Conservation (phyloP, 208 protist species). For the Phytomonas francai region DNA sequence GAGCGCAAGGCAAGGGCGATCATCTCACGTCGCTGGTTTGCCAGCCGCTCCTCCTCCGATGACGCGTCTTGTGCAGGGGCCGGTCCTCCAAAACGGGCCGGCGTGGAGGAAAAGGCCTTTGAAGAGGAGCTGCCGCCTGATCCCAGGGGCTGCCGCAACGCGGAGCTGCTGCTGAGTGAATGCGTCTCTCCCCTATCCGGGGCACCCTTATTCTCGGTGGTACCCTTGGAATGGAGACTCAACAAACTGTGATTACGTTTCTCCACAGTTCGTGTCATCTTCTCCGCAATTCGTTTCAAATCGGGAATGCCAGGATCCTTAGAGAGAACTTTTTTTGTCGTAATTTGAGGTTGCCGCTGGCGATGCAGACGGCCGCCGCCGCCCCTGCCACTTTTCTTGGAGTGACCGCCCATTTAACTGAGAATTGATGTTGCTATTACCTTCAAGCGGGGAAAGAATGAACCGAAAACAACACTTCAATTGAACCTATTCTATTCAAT, state of each 20-base stretch:
- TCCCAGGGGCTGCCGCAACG: slow-evolving; percentile 10
- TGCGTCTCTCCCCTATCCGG: not conserved
- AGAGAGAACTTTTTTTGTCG: slow-evolving; percentile 41
- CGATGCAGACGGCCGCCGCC: slow-evolving; percentile 20
- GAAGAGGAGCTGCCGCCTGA: not conserved
- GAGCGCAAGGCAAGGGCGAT: slow-evolving; percentile 56
- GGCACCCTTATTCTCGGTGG: slow-evolving; percentile 2
- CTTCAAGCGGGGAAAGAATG: not conserved
- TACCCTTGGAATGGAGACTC: slow-evolving; percentile 26
- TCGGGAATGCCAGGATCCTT: slow-evolving; percentile 80
- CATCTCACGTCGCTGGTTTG: slow-evolving; percentile 59
- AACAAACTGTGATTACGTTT: slow-evolving; percentile 62
- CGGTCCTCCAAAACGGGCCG: too few species aligned
- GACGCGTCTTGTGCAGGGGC: not conserved
- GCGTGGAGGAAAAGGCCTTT: not conserved
- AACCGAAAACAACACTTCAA: not conserved
- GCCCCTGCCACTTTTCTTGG: slow-evolving; percentile 78
- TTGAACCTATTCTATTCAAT: not conserved
- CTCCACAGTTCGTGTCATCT: slow-evolving; percentile 51
- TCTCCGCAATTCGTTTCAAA: slow-evolving; percentile 52
- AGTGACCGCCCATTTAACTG: slow-evolving; percentile 70
- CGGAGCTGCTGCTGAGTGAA: slow-evolving; percentile 11
- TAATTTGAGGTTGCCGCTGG: slow-evolving; percentile 18
- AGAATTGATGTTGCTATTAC: not conserved
- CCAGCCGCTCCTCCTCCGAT: slow-evolving; percentile 30